Base-by-base conservation (phyloP, 805 yeast species). In the Lachancea thermotolerans region DNA sequence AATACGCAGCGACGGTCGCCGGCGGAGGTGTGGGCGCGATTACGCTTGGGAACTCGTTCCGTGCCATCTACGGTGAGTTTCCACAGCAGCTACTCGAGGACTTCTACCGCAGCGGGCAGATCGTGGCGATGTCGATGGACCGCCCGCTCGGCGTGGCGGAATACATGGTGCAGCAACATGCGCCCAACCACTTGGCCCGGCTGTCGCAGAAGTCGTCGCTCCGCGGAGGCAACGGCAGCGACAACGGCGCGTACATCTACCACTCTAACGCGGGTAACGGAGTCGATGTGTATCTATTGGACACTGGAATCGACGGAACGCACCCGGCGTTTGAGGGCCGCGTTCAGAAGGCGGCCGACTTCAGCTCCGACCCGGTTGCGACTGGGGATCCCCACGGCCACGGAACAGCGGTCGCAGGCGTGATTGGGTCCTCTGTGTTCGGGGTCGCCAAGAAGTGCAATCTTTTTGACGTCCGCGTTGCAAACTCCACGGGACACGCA, bases 401-500 rank as follows among this genome's bases (percentile, higher is more conserved):
- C 62, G 97, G 96, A 0, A 87, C 96, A 1, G 96, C 88, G 62
- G 95, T 90, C 40, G 95, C 96, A 0, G 96, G 96, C 4, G 69
- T 87, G 10, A 75, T 87, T 45, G 96, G 91, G 0, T 85, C 96
- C 1, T 71, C 67, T 42, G 77, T 81, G 2, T 89, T 71, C 66
- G 97, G 97, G 6, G 91, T 86, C 2, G 87, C 95, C 16, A 89
- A 89, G 60, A 64, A 75, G 37, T 77, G 77, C 14, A 69, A 71
- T 10, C 59, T 88, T 7, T 69, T 85, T 11, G 91, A 84, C 18
- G 79, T 90, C 10, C 89, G 88, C 57, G 88, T 87, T 0, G 69
- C 88, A 42, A 81, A 82, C 51, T 62, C 62, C 6, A 59, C 60
- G 32, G 96, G 97, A 0, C 76, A 78, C 18, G 96, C 96, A 0